Conservation (phyloP, 805 yeast genomes). For the Candida ascalaphidarum region DNA sequence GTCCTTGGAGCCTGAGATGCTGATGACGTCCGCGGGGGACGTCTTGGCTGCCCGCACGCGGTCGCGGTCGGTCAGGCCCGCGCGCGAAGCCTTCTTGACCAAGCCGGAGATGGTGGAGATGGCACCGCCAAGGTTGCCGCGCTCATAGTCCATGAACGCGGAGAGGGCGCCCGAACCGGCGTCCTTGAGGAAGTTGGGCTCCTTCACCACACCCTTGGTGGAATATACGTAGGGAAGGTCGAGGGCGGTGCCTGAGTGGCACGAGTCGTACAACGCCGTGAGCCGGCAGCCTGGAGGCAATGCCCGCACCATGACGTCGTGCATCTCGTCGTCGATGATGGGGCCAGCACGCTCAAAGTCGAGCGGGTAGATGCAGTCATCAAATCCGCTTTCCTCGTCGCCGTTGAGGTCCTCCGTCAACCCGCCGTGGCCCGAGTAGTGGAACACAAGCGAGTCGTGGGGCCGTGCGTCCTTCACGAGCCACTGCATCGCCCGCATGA, state of each 20-base stretch:
- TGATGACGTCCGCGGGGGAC: constrained; percentile 30
- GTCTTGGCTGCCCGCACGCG: constrained; percentile 19
- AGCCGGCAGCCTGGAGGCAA: constrained; percentile 29
- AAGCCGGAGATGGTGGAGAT: constrained; percentile 24
- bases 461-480: constrained; percentile 28
- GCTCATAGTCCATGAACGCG: constrained; percentile 22
- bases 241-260: constrained; percentile 33
- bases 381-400: constrained; percentile 28
- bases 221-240: constrained; percentile 32
- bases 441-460: constrained; percentile 30
- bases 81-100: constrained; percentile 20
- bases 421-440: constrained; percentile 34
- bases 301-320: constrained; percentile 26
- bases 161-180: constrained; percentile 26
- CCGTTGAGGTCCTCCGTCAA: constrained; percentile 26
- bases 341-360: constrained; percentile 25
- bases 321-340: constrained; percentile 31
- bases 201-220: constrained; percentile 32
- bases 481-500: constrained; percentile 32
- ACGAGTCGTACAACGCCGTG: constrained; percentile 30
- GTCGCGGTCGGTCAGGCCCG: constrained; percentile 11
- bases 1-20: constrained; percentile 30
- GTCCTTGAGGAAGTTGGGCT: constrained; percentile 27
- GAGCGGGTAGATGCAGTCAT: constrained; percentile 29
- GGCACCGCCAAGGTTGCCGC: constrained; percentile 31